These are phyloP conservation scores for Penicillium concentricum DNA, from an alignment of 2,329 filamentous ascomycete species.

Conservation along the genomic window DNA sequence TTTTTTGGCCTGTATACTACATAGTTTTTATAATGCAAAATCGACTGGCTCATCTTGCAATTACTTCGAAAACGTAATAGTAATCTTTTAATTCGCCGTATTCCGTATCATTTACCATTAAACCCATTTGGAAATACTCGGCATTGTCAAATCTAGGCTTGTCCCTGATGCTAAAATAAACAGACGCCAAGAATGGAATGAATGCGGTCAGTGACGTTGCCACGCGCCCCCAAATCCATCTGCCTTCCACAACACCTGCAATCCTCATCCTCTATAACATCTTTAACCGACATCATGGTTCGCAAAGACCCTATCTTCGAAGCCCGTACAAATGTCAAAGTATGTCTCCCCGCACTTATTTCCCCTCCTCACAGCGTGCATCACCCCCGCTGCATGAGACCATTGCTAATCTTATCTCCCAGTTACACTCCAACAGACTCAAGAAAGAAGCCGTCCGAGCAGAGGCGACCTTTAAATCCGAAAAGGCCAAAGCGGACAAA, in stretches of 20 bases:
- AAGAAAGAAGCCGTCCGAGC: conserved; percentile 49
- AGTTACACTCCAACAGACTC: conserved; percentile 50
- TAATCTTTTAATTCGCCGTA: too few species aligned
- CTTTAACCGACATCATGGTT: conserved; percentile 33
- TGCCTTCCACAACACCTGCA: conserved; percentile 2
- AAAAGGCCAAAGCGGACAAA: conserved; percentile 49
- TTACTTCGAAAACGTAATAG: background rate
- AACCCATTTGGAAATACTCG: background rate
- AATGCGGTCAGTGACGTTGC: conserved; percentile 31
- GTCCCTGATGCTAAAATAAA: background rate
- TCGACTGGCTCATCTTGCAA: conserved; percentile 14
- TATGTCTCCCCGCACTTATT: conserved; percentile 11
- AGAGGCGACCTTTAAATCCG: conserved; percentile 47
- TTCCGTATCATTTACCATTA: background rate
- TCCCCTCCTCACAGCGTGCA: background rate
- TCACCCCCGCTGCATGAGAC: background rate
- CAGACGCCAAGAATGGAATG: conserved; percentile 12
- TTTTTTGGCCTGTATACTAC: conserved; percentile 25
- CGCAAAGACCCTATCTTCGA: conserved; percentile 44
- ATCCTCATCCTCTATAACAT: background rate
- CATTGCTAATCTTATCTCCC: conserved; percentile 1
- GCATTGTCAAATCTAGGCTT: background rate
- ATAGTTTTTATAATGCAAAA: conserved; percentile 4
- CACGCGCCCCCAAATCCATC: conserved; percentile 15
- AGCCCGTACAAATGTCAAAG: conserved; percentile 45